phyloP scores from a whole-genome alignment of 2,329 filamentous ascomycete genomes.

The Aspergillus brunneoviolaceus region DNA sequence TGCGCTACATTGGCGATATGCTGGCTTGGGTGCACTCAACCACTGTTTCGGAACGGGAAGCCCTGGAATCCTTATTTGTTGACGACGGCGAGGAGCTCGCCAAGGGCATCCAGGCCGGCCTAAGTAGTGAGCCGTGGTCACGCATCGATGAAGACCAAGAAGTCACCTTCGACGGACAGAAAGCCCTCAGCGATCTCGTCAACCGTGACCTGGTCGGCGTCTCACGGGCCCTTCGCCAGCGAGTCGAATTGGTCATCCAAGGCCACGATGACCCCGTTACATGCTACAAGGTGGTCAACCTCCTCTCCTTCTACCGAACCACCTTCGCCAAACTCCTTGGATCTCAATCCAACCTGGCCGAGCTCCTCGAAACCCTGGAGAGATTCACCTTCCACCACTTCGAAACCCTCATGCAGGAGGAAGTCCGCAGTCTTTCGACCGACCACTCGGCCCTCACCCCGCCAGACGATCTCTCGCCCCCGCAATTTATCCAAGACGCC shows the following conservation, averaged over 20 bases:
- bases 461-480: constrained; percentile 71
- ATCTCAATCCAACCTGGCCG: constrained; percentile 65
- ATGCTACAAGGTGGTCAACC: constrained; percentile 85
- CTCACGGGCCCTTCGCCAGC: constrained; percentile 78
- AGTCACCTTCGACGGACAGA: constrained; percentile 71
- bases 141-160: constrained; percentile 60
- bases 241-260: constrained; percentile 88
- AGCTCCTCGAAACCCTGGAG: constrained; percentile 67
- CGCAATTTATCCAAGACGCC: constrained; percentile 76
- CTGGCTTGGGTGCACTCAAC: constrained; percentile 95
- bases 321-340: constrained; percentile 83
- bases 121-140: constrained; percentile 82
- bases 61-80: constrained; percentile 86
- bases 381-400: constrained; percentile 80
- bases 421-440: constrained; percentile 62
- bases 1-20: constrained; percentile 96
- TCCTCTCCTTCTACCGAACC: constrained; percentile 82
- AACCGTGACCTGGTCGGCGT: constrained; percentile 82
- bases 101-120: constrained; percentile 74
- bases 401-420: constrained; percentile 74
- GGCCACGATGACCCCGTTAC: constrained; percentile 86
- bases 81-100: constrained; percentile 86
- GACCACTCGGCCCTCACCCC: constrained; percentile 70
- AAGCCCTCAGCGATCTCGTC: constrained; percentile 80
- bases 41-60: constrained; percentile 89